These are phyloP conservation scores for Myxozyma neglecta DNA, from an alignment of 805 yeast species.

Conservation along the genomic window DNA sequence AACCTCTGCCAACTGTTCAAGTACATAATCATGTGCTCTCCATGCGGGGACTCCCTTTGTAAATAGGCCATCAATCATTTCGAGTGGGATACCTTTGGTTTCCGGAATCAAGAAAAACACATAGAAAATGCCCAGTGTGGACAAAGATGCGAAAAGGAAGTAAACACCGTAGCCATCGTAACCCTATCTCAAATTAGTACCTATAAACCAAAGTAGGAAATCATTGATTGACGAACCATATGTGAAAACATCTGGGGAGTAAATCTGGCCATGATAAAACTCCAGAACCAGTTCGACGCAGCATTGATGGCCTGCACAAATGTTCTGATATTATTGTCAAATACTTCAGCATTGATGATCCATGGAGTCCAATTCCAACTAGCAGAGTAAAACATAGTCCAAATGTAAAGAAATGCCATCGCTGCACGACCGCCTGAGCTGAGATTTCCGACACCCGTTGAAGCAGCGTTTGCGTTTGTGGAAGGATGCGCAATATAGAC, in stretches of 20 bases:
- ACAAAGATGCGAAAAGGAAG: constrained; percentile 17
- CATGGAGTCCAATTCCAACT: constrained; percentile 26
- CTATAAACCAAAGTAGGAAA: no score
- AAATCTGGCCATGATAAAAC: constrained; percentile 22
- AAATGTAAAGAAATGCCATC: constrained; percentile 21
- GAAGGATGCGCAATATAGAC: constrained; percentile 19
- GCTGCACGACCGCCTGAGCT: constrained; percentile 19
- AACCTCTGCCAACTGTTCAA: constrained; percentile 6
- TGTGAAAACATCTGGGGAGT: constrained; percentile 23
- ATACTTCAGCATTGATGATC: constrained; percentile 25
- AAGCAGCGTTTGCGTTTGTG: neutral
- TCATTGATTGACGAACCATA: constrained; percentile 4
- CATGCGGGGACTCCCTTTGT: constrained; percentile 23
- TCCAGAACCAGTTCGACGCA: constrained; percentile 26
- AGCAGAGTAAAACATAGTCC: constrained; percentile 18
- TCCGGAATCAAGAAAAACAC: constrained; percentile 58
- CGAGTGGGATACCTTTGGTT: constrained; percentile 69
- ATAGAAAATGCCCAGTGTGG: constrained; percentile 62
- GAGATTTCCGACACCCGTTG: constrained; percentile 4
- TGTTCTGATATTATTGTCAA: constrained; percentile 15
- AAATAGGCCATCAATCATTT: constrained; percentile 73
- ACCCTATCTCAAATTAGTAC: neutral
- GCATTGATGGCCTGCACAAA: constrained; percentile 21
- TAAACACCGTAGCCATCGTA: constrained; percentile 19
- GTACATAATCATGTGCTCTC: constrained; percentile 17